Evolutionary conservation across 768 basidiomycete genomes (phyloP).

Genomic region (Agrocybe praecox): DNA sequence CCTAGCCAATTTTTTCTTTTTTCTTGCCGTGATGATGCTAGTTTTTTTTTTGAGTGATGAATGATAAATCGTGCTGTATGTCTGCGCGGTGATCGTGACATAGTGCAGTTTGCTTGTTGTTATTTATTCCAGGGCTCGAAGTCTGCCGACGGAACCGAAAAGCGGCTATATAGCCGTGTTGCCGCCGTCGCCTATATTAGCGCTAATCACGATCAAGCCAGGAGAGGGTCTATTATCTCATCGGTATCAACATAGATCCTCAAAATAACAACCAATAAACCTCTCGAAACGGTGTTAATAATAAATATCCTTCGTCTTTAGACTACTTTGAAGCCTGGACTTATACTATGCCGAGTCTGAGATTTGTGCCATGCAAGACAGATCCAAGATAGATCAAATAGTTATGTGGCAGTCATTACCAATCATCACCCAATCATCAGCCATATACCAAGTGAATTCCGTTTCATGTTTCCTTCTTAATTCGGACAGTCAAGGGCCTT

Average conservation of each 20-base stretch:
- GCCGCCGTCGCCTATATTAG: background rate
- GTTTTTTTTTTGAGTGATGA: too few relatives aligned
- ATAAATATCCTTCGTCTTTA: too few relatives aligned
- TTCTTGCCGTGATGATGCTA: constrained; percentile 9
- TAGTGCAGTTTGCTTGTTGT: background rate
- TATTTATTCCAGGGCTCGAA: constrained; percentile 1
- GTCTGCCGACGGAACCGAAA: background rate
- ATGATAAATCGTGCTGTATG: constrained; percentile 5
- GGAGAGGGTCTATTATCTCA: background rate
- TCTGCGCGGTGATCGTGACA: constrained; percentile 12
- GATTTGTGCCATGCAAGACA: too few relatives aligned
- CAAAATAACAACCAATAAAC: background rate
- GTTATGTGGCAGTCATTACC: background rate
- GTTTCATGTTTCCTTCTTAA: background rate
- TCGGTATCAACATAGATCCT: background rate
- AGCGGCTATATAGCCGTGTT: background rate
- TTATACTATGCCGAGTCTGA: too few relatives aligned
- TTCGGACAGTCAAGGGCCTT: background rate
- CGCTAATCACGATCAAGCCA: background rate
- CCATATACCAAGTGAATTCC: background rate
- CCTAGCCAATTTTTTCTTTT: constrained; percentile 4
- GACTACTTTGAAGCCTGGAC: too few relatives aligned
- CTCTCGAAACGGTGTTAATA: background rate
- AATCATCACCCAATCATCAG: constrained; percentile 1
- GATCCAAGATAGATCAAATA: too few relatives aligned